Base-by-base conservation (phyloP, 1,284 basidiomycete species). In the Trichosporon faecale region DNA sequence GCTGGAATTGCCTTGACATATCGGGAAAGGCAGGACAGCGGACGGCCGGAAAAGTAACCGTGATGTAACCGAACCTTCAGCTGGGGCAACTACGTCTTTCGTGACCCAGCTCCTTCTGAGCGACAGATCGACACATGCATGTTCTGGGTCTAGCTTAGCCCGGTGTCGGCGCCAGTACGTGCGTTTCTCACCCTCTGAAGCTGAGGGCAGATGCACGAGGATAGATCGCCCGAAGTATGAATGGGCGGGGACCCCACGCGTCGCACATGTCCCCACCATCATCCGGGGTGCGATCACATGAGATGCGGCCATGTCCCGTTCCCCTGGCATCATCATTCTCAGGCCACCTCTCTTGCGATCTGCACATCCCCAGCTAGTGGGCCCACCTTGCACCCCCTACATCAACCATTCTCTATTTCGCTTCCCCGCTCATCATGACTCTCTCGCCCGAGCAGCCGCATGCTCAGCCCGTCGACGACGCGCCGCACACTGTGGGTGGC, bases 321-420 rank as follows among this genome's bases (percentile, higher is more conserved):
- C 49, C 16, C 49, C 49, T 23, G 44, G 44, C 44, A 23, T 52
- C 49, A 52, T 52, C 49, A n/a, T 52, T 52, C 49, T 12, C 49
- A 52, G 40, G 49, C 49, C 1, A 52, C 49, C 3, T 7, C 49
- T 52, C 49, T 23, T 23, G 49, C 49, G 49, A 52, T 25, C 23
- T 9, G 49, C 49, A 52, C 49, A 52, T 52, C 49, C 9, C n/a
- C 21, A 3, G 11, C 12, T 14, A 18, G 44, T 12, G 49, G 49
- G 49, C 21, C 23, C n/a, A 52, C 49, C n/a, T 52, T 23, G n/a
- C 49, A 23, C 49, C 49, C 49, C 23, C 11, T 25, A 52, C 49
- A 52, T 61, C 57, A 61, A 18, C n/a, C 57, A 61, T 61, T 61
- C 57, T 61, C 57, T 61, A 61, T 33, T 61, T n/a, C 57, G 57